Percentiles rank a stretch among this genome's conserved stretches.
Conservation (phyloP, 1,284 basidiomycete genomes). For the Ustilago esculenta region DNA sequence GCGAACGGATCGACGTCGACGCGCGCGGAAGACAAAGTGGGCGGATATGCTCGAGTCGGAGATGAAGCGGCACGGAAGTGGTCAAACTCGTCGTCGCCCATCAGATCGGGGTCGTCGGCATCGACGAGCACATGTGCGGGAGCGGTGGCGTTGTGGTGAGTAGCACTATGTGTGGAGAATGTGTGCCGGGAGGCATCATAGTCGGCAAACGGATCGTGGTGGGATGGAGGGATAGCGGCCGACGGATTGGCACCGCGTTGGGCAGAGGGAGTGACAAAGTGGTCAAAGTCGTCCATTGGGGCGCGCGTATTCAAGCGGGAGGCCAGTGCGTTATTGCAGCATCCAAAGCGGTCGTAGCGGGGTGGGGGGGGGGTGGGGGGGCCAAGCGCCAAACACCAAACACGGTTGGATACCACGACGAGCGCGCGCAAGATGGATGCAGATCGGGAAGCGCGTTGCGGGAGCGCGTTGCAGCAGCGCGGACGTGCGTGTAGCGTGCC, state of each 20-base stretch:
- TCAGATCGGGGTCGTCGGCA: slow-evolving; percentile 60
- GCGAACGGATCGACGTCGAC: slow-evolving; percentile 26
- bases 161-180: no score
- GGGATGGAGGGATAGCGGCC: slow-evolving; percentile 2
- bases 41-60: slow-evolving; percentile 31
- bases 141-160: no score
- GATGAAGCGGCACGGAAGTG: slow-evolving; percentile 16
- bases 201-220: slow-evolving; percentile 30
- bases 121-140: slow-evolving; percentile 61
- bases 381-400: no score
- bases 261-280: slow-evolving; percentile 41
- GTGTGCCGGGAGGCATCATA: slow-evolving; percentile 34
- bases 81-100: slow-evolving; percentile 55
- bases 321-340: slow-evolving; percentile 3
- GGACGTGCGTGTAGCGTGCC: no score
- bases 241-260: not conserved
- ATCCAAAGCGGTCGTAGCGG: not conserved
- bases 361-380: no score
- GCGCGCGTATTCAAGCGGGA: not conserved
- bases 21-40: slow-evolving; percentile 12
- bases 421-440: no score
- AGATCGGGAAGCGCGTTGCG: no score
- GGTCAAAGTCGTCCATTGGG: slow-evolving; percentile 61
- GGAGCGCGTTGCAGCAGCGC: no score
- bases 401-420: no score